Base-by-base conservation (phyloP, 495 filamentous ascomycete genomes). In the Podospora pseudoanserina region DNA sequence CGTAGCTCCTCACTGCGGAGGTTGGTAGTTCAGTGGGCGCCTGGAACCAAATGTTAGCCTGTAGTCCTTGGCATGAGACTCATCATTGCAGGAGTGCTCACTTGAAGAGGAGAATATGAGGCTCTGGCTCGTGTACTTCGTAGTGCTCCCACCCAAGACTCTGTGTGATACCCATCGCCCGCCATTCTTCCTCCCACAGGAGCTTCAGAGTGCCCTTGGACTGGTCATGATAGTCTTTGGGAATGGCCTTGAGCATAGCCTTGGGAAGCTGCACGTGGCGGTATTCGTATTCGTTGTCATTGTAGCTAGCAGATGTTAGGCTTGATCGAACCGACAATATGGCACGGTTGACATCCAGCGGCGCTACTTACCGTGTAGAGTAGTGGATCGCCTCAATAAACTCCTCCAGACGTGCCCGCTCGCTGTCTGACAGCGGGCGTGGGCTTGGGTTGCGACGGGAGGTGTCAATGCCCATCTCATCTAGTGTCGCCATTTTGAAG, bases 81-180 rank as follows among this genome's bases (percentile, higher is more conserved):
- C 59, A 9, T 20, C 0, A 16, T 27, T 60, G 28, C 18, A 30
- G 55, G 18, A 16, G 23, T 9, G 80, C 91, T 79, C 79, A 98
- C 95, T 99, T 99, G 86, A 99, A 99, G 16, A 99, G 86, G 34
- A 99, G 86, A 68, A 99, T 98, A 72, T 99, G 95, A 62, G 95
- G 95, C 82, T 99, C 95, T 49, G 95, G 95, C 79, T 97, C 96
- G 76, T 99, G 95, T 65, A 98, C 95, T 79, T 99, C 95, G 72
- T 99, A 99, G 79, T 99, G 95, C 75, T 97, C 94, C 95, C 95
- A 99, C 28, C 95, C 95, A 70, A 98, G 82, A 78, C 96, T 98
- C 93, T 98, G 94, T 70, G 94, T 98, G 70, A 99, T 99, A 32
- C 95, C 95, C 74, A 99, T 84, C 4, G 91, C 92, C 75, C 95